These are phyloP conservation scores for Grosmannia clavigera DNA, from an alignment of 2,329 filamentous ascomycete species.

Conservation along the genomic window DNA sequence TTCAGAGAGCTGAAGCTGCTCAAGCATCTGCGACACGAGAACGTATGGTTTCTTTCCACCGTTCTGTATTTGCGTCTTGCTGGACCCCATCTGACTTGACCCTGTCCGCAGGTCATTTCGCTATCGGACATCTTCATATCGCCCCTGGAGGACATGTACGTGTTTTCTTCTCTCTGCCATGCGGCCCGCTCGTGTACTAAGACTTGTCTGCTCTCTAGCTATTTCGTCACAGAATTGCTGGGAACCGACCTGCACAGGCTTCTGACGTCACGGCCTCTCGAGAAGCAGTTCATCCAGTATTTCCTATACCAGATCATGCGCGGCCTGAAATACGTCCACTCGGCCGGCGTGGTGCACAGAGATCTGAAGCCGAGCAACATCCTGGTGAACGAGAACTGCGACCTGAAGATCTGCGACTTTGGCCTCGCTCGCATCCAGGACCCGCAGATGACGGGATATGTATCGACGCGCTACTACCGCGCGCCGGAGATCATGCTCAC, in stretches of 20 bases:
- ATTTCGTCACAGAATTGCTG: slow-evolving; percentile 95
- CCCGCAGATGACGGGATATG: slow-evolving; percentile 98
- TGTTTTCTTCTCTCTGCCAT: not conserved
- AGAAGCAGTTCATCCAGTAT: slow-evolving; percentile 99
- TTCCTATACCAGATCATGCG: slow-evolving; percentile 98
- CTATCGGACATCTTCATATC: slow-evolving; percentile 99
- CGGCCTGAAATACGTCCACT: slow-evolving; percentile 97
- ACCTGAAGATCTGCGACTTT: slow-evolving; percentile 99
- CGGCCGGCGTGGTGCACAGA: slow-evolving; percentile 91
- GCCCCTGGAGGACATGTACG: slow-evolving; percentile 93
- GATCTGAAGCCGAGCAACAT: slow-evolving; percentile 99
- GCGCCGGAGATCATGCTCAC: slow-evolving; percentile 99
- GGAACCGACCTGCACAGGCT: slow-evolving; percentile 94
- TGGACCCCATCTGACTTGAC: too few relatives aligned
- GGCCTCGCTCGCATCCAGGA: slow-evolving; percentile 95
- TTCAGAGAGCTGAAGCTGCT: slow-evolving; percentile 95
- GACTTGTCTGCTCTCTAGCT: slow-evolving; percentile 37
- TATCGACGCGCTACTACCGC: slow-evolving; percentile 96
- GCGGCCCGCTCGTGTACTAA: not conserved
- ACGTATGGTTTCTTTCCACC: slow-evolving; percentile 41
- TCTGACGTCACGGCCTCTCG: slow-evolving; percentile 84
- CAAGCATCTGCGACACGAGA: slow-evolving; percentile 94
- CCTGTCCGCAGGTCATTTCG: slow-evolving; percentile 64
- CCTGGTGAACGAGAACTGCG: slow-evolving; percentile 98
- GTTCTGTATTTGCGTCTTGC: not conserved